Conservation (phyloP, 2,329 filamentous ascomycete genomes). For the Monilinia fructicola region DNA sequence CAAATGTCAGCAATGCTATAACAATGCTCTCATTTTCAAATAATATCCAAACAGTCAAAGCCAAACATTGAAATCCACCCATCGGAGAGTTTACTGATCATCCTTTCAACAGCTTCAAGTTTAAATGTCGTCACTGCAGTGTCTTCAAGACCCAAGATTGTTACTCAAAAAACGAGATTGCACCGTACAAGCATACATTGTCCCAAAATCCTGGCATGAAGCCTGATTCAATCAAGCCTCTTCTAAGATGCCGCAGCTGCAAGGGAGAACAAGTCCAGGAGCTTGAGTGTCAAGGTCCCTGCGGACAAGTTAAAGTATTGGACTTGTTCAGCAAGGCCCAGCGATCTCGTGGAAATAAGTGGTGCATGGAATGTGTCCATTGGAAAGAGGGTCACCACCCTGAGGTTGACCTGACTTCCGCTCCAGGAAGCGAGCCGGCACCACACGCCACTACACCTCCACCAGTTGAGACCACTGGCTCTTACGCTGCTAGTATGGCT, state of each 20-base stretch:
- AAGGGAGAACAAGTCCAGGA: slow-evolving; percentile 47
- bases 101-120: slow-evolving; percentile 14
- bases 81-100: neutral
- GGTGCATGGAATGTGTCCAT: slow-evolving; percentile 42
- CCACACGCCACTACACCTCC: neutral
- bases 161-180: slow-evolving; percentile 52
- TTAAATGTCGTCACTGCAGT: slow-evolving; percentile 23
- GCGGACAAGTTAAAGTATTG: slow-evolving; percentile 47
- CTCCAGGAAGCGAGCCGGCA: slow-evolving; percentile 26
- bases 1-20: neutral
- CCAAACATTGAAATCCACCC: neutral
- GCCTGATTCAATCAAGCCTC: slow-evolving; percentile 28
- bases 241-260: slow-evolving; percentile 47
- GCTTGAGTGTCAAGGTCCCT: slow-evolving; percentile 48
- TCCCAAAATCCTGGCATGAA: slow-evolving; percentile 23
- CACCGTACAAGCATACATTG: slow-evolving; percentile 36
- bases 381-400: slow-evolving; percentile 33
- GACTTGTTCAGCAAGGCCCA: slow-evolving; percentile 50
- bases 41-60: neutral
- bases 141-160: slow-evolving; percentile 39
- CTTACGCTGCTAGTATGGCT: neutral
- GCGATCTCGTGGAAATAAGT: slow-evolving; percentile 44
- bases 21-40: neutral
- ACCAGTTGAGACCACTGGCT: neutral
- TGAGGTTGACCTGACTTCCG: slow-evolving; percentile 25